phyloP scores from a whole-genome alignment of 2,329 filamentous ascomycete genomes.

The Xylariomycetidae sp. region DNA sequence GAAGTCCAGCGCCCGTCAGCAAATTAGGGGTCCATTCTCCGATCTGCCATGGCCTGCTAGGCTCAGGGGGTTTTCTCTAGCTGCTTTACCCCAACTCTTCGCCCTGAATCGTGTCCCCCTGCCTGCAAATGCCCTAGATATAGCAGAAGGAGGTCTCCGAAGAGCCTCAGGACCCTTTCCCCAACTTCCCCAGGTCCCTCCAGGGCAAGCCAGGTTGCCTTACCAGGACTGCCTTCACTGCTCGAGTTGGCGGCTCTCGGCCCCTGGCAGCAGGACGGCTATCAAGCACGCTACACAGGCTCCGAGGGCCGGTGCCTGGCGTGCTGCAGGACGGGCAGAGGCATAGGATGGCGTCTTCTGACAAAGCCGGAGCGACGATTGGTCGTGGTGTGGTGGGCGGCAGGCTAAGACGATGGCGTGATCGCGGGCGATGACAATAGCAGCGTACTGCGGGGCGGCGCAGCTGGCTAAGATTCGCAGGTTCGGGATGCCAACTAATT shows the following conservation, averaged over 20 bases:
- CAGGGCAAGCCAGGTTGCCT: not conserved
- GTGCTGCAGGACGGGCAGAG: slow-evolving; percentile 9
- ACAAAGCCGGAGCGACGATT: slow-evolving; percentile 22
- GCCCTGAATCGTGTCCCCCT: too few relatives aligned
- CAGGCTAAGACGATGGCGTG: slow-evolving; percentile 24
- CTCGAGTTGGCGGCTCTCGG: slow-evolving; percentile 17
- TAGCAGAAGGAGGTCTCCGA: too few relatives aligned
- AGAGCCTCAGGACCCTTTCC: too few relatives aligned
- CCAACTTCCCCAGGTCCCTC: too few relatives aligned
- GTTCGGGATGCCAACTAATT: slow-evolving; percentile 8
- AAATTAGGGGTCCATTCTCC: too few relatives aligned
- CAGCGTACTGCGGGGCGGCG: slow-evolving; percentile 16
- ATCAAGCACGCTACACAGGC: slow-evolving; percentile 9
- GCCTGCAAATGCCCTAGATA: too few relatives aligned
- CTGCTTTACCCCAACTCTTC: too few relatives aligned
- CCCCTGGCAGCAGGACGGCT: slow-evolving; percentile 12
- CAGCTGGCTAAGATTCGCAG: slow-evolving; percentile 8
- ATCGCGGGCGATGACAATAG: slow-evolving; percentile 17
- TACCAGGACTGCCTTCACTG: not conserved
- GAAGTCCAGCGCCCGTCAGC: too few relatives aligned
- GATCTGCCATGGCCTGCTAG: too few relatives aligned
- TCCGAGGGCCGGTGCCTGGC: slow-evolving; percentile 19
- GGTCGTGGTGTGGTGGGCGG: slow-evolving; percentile 14
- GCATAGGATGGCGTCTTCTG: slow-evolving; percentile 18
- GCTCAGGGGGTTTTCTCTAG: too few relatives aligned